Evolutionary conservation across 495 filamentous ascomycete genomes (phyloP), one percentile per base, ranked within the genome.

Genomic region (Penicillium goetzii): DNA sequence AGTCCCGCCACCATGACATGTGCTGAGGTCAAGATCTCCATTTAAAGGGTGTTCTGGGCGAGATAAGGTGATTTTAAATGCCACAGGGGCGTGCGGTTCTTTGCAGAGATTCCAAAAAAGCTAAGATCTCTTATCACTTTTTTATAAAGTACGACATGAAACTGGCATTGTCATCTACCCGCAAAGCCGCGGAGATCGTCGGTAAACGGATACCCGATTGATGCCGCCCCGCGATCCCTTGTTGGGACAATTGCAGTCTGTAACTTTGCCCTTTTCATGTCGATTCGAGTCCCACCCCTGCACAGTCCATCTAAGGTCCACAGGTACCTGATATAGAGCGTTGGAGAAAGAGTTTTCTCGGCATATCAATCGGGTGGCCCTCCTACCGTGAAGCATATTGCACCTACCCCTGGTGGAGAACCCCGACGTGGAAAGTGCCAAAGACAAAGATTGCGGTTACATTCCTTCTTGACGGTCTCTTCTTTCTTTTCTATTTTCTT

Each of bases 161-260:
- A 3, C 43, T 19, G 21, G 43, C 43, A 3, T 12, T 47, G 9
- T 47, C 19, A 10, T 47, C 45, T 67, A 60, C 49, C 64, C 65
- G 59, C 63, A 57, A 30, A 70, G 56, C 69, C 67, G 67, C 67
- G 69, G 68, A 62, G 38, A 61, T 56, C 55, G 43, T 61, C 66
- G 66, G 68, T 34, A 59, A 63, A n/a, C 51, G 14, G 17, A 34
- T 65, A 64, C 61, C 68, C 68, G 68, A 55, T 56, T 56, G 40
- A 45, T 56, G 45, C 70, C 70, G 67, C 65, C 61, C 63, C 64
- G 58, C 43, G 14, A 56, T 66, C 56, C 61, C 58, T 62, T 63
- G 63, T 65, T 69, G 68, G 65, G 58, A 26, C 17, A 56, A 21
- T 47, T 45, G 54, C 49, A 55, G 25, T 34, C 43, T 63, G 52